Evolutionary conservation across 768 basidiomycete species (phyloP).

Genomic region (Calvatia gigantea): DNA sequence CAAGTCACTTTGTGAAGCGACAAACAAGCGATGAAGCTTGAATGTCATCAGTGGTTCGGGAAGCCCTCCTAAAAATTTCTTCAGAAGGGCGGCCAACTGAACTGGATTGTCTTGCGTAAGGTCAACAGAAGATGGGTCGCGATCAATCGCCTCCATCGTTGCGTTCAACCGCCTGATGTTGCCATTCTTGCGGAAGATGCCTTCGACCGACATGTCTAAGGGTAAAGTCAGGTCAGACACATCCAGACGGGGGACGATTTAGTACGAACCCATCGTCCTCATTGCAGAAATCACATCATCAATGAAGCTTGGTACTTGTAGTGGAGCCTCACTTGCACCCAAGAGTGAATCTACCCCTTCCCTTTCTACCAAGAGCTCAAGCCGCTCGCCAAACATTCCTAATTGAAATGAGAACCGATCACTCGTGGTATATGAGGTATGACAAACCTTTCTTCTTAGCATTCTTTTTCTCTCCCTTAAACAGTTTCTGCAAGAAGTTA

Average conservation of each 20-base stretch:
- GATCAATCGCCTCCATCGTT: constrained; percentile 88
- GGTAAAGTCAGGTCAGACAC: constrained; percentile 9
- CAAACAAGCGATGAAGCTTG: constrained; percentile 85
- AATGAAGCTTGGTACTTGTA: constrained; percentile 95
- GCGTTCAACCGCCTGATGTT: constrained; percentile 93
- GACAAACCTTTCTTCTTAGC: constrained; percentile 79
- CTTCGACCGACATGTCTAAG: constrained; percentile 97
- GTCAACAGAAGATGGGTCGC: constrained; percentile 90
- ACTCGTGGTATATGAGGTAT: constrained; percentile 1
- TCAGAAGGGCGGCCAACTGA: constrained; percentile 92
- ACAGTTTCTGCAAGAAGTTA: constrained; percentile 94
- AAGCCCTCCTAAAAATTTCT: constrained; percentile 94
- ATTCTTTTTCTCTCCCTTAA: constrained; percentile 91
- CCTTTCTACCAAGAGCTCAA: constrained; percentile 89
- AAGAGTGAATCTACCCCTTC: constrained; percentile 95
- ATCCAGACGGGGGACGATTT: not conserved
- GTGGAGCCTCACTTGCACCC: constrained; percentile 78
- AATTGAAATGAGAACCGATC: constrained; percentile 14
- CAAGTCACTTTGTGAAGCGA: constrained; percentile 81
- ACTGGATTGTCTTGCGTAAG: constrained; percentile 94
- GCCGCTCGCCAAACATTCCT: constrained; percentile 93
- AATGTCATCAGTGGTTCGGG: constrained; percentile 96
- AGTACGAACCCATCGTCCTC: constrained; percentile 88
- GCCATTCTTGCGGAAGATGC: constrained; percentile 97
- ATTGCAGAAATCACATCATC: constrained; percentile 98